These are phyloP conservation scores for Gomphus sp. DNA, from an alignment of 1,284 basidiomycete species.

Conservation along the genomic window DNA sequence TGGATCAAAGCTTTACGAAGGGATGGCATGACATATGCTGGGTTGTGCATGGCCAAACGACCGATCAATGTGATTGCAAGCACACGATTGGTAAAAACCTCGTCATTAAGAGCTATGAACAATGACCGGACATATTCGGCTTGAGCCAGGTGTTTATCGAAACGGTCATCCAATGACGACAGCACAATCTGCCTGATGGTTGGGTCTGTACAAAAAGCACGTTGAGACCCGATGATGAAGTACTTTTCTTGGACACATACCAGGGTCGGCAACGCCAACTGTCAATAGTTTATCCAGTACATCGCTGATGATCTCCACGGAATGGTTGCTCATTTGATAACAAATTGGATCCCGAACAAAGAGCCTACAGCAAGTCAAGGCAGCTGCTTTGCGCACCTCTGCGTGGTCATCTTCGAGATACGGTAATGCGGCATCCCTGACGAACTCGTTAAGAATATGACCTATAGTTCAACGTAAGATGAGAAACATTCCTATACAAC, in stretches of 20 bases:
- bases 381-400: constrained; percentile 87
- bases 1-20: constrained; percentile 95
- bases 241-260: constrained; percentile 30
- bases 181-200: constrained; percentile 85
- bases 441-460: constrained; percentile 94
- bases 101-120: constrained; percentile 97
- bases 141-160: constrained; percentile 98
- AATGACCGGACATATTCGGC: constrained; percentile 96
- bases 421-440: constrained; percentile 85
- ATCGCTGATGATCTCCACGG: constrained; percentile 96
- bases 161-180: constrained; percentile 83
- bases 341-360: constrained; percentile 96
- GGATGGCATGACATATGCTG: constrained; percentile 98
- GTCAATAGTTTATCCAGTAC: constrained; percentile 96
- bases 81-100: constrained; percentile 89
- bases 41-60: constrained; percentile 90
- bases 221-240: not conserved
- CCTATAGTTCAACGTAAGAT: constrained; percentile 31
- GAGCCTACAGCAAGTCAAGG: constrained; percentile 84
- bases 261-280: constrained; percentile 95
- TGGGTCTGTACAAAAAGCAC: constrained; percentile 42
- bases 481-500: not conserved
- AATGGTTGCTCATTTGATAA: constrained; percentile 92
- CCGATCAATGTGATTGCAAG: constrained; percentile 91
- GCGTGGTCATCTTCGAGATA: constrained; percentile 91